phyloP scores from a whole-genome alignment of 441 rosid species.

The Erysimum pusillum region DNA sequence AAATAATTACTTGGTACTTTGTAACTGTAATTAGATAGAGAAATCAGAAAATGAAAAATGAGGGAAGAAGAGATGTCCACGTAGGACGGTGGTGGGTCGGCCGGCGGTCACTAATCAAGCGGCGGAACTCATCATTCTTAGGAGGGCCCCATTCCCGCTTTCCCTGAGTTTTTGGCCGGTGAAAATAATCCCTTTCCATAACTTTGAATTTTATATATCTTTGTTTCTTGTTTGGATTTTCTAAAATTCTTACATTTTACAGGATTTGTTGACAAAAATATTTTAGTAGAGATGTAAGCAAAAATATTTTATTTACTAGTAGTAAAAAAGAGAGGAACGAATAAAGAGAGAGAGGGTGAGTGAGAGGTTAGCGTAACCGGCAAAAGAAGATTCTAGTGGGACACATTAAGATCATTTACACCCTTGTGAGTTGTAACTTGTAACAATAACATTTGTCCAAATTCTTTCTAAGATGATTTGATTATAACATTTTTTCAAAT shows the following conservation, averaged over 20 bases:
- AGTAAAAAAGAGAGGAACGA: neutral
- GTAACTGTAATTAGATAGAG: slow-evolving; percentile 15
- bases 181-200: slow-evolving; percentile 26
- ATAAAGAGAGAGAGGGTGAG: neutral
- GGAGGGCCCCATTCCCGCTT: slow-evolving; percentile 53
- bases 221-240: neutral
- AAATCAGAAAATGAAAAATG: neutral
- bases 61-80: slow-evolving; percentile 55
- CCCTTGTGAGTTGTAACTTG: slow-evolving; percentile 26
- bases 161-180: slow-evolving; percentile 62
- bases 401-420: slow-evolving; percentile 11
- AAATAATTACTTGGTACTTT: slow-evolving; percentile 4
- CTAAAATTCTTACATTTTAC: neutral
- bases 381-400: slow-evolving; percentile 36
- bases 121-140: slow-evolving; percentile 72
- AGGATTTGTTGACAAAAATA: neutral
- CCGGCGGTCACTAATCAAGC: slow-evolving; percentile 73
- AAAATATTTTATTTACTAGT: neutral
- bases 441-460: slow-evolving; percentile 27
- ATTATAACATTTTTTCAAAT: neutral
- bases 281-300: neutral
- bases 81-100: slow-evolving; percentile 94
- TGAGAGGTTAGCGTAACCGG: slow-evolving; percentile 38
- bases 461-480: slow-evolving; percentile 25
- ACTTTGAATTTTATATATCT: slow-evolving; percentile 16